Percentiles rank a stretch among this genome's conserved stretches.
phyloP scores from a whole-genome alignment of 2,329 filamentous ascomycete species.

The Botrytis elliptica region DNA sequence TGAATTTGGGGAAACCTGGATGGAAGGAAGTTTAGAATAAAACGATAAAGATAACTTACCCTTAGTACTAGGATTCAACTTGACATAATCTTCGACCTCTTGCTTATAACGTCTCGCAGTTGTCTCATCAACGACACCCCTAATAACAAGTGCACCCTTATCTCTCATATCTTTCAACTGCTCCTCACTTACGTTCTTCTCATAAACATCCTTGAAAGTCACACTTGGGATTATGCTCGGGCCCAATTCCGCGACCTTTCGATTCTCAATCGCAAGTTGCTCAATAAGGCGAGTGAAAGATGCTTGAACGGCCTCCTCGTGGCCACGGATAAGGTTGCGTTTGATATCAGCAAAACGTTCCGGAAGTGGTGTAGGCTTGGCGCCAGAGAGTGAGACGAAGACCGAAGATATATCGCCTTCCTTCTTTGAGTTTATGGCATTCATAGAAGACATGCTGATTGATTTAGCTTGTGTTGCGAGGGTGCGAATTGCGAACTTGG shows the following conservation, averaged over 20 bases:
- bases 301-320: conserved; percentile 47
- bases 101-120: conserved; percentile 66
- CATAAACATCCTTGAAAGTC: conserved; percentile 4
- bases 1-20: too few relatives aligned
- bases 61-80: conserved; percentile 59
- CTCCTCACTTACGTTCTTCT: neutral
- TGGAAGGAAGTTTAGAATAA: neutral
- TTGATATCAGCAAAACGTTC: conserved; percentile 57
- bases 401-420: conserved; percentile 62
- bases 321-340: conserved; percentile 48
- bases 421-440: conserved; percentile 5
- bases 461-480: conserved; percentile 5
- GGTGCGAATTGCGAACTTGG: neutral
- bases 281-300: conserved; percentile 52
- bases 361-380: conserved; percentile 47
- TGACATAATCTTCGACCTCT: conserved; percentile 63
- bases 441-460: conserved; percentile 13
- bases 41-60: conserved; percentile 36
- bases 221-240: conserved; percentile 48
- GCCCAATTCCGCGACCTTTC: conserved; percentile 46
- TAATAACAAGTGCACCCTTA: conserved; percentile 51
- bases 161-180: conserved; percentile 19
- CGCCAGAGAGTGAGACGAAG: conserved; percentile 57
- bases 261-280: conserved; percentile 48
- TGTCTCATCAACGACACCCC: conserved; percentile 61